phyloP scores from a whole-genome alignment of 345 rosid genomes.

The Sonneratia alba region DNA sequence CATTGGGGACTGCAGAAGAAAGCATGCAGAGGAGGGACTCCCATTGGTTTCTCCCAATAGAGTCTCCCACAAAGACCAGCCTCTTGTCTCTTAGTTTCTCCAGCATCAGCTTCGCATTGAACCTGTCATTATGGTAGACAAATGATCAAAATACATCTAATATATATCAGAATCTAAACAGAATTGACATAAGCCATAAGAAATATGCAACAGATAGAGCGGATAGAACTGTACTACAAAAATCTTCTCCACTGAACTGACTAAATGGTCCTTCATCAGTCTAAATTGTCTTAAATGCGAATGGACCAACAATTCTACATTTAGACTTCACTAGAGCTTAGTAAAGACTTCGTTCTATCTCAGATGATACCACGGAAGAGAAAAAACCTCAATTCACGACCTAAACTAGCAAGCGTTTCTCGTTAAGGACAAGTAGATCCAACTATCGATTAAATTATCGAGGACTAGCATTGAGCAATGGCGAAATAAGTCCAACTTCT shows the following conservation, averaged over 20 bases:
- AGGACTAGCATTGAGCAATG: background rate
- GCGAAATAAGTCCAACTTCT: background rate
- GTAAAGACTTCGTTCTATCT: background rate
- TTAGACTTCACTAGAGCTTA: no score
- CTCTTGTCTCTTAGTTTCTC: conserved; percentile 69
- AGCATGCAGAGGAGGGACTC: conserved; percentile 86
- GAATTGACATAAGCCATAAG: background rate
- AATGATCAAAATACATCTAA: background rate
- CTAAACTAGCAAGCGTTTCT: background rate
- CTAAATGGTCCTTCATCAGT: no score
- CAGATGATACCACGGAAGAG: background rate
- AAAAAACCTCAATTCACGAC: background rate
- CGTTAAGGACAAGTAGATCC: background rate
- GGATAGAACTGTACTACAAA: no score
- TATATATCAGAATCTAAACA: background rate
- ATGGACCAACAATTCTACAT: background rate
- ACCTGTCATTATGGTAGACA: conserved; percentile 31
- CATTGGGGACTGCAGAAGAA: conserved; percentile 54
- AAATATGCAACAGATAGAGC: no score
- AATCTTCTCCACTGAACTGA: no score
- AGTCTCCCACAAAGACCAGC: conserved; percentile 86
- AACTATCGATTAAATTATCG: background rate
- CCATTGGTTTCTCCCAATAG: conserved; percentile 94
- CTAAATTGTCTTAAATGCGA: background rate
- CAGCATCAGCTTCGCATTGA: conserved; percentile 65